Base-by-base conservation (phyloP, 768 basidiomycete species). In the Lyophyllum decastes region DNA sequence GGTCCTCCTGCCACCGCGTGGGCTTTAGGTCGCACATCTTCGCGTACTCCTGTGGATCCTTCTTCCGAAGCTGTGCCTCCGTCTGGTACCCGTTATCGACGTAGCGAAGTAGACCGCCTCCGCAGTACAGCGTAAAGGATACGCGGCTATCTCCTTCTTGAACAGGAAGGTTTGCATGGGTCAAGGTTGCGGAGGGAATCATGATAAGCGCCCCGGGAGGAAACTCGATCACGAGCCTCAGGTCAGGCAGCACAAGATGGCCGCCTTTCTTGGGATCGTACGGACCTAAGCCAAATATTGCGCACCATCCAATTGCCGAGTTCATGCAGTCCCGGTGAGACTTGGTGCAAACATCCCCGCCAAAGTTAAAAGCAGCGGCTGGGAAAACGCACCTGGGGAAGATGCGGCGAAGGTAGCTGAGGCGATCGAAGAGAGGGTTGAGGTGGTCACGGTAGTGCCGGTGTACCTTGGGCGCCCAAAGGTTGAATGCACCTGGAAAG, bases 181-280 rank as follows among this genome's bases (percentile, higher is more conserved):
- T 46, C 22, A 57, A 21, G 5, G 47, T 52, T 10, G 56, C 52
- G 5, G 56, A 57, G 1, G 60, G 60, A 8, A 61, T 33, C 27
- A 61, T 41, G 24, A 57, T 54, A 4, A 48, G 25, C 9, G 51
- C 33, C 7, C 59, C 33, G 6, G 50, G 24, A 27, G 52, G 58
- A 27, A 59, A 59, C 40, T 59, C 58, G 8, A 59, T 33, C 19
- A 50, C 25, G 14, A 50, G 22, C 22, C 35, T 30, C 9, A 49
- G 52, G 38, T 59, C 46, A 2, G 2, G 34, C 2, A 55, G 14
- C 1, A 55, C 54, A 0, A 55, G 21, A 34, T 57, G 55, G 16
- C 55, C 49, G 16, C 55, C 49, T 45, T n/a, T 30, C 2, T 27
- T 52, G 1, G 21, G 10, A 25, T 57, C 49, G 34, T 51, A 57